Percentiles rank a stretch among this genome's conserved stretches.
Conservation (phyloP, 139 green algal species). For the Pedinophyceae sp. region DNA sequence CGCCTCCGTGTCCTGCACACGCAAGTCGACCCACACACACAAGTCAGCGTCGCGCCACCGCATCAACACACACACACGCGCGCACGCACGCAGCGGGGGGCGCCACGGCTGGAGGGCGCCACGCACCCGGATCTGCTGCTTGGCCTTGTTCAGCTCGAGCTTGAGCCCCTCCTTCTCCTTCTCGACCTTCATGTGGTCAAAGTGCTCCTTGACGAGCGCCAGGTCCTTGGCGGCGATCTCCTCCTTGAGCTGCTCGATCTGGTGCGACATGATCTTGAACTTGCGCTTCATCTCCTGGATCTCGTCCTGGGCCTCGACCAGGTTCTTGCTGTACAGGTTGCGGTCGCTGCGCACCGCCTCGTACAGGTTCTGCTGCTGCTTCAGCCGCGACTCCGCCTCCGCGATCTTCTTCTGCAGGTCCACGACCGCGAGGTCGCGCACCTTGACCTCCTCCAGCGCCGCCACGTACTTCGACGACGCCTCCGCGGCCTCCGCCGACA, state of each 20-base stretch:
- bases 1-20: too few relatives aligned
- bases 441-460: constrained; percentile 70
- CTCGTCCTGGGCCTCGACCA: constrained; percentile 76
- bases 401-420: constrained; percentile 79
- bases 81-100: too few relatives aligned
- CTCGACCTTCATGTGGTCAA: constrained; percentile 82
- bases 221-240: constrained; percentile 70
- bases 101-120: too few relatives aligned
- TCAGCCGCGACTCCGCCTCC: constrained; percentile 65
- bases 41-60: too few relatives aligned
- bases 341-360: constrained; percentile 55
- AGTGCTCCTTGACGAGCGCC: constrained; percentile 71
- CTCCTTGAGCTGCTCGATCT: constrained; percentile 80
- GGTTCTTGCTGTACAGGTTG: constrained; percentile 80
- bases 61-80: too few relatives aligned
- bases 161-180: constrained; percentile 76
- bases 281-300: constrained; percentile 83
- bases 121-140: constrained; percentile 53
- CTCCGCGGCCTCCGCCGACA: constrained; percentile 45
- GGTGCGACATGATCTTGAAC: constrained; percentile 76
- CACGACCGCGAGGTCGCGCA: constrained; percentile 65
- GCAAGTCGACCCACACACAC: too few relatives aligned
- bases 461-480: constrained; percentile 49
- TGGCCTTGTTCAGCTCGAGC: constrained; percentile 64
- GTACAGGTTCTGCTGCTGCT: constrained; percentile 78